A percentile compares a stretch with the other conserved stretches of the same genome.
These are phyloP conservation scores for Prunus salicina DNA, from an alignment of 306 rosid genomes.

Conservation along the genomic window DNA sequence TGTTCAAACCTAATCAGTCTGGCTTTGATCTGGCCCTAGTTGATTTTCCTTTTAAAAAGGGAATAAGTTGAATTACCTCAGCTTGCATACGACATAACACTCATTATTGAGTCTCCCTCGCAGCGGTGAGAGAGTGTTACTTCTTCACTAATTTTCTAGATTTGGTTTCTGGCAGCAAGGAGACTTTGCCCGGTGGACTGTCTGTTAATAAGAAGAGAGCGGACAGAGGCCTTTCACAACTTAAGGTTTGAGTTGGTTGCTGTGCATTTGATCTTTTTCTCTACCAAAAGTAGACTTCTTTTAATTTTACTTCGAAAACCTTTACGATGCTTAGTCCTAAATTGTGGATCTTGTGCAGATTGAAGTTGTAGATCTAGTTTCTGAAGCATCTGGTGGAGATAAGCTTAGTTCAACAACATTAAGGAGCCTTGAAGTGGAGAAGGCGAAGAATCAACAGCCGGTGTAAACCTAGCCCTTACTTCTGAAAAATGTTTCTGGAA, in stretches of 20 bases:
- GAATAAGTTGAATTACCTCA: not conserved
- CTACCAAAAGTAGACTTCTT: not conserved
- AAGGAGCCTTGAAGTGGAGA: conserved; percentile 74
- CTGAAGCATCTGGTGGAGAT: conserved; percentile 55
- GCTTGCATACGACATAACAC: not conserved
- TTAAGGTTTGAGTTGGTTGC: conserved; percentile 56
- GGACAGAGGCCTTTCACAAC: conserved; percentile 66
- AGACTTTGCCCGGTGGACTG: conserved; percentile 87
- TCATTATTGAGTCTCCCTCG: too few species aligned
- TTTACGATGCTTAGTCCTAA: not conserved
- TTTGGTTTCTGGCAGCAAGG: conserved; percentile 64
- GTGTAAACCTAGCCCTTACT: not conserved
- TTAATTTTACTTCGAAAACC: not conserved
- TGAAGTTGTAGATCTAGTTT: conserved; percentile 85
- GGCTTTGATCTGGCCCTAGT: not conserved
- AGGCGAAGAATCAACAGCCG: conserved; percentile 36
- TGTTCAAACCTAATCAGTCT: not conserved
- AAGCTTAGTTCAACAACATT: conserved; percentile 78
- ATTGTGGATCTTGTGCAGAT: conserved; percentile 53
- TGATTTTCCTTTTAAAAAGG: not conserved
- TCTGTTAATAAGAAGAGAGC: conserved; percentile 82
- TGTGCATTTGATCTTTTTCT: not conserved
- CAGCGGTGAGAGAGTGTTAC: not conserved
- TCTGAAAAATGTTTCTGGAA: conserved; percentile 2
- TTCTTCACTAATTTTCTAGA: conserved; percentile 24